Conservation (phyloP, 495 filamentous ascomycete genomes). For the Corynascus novoguineensis region DNA sequence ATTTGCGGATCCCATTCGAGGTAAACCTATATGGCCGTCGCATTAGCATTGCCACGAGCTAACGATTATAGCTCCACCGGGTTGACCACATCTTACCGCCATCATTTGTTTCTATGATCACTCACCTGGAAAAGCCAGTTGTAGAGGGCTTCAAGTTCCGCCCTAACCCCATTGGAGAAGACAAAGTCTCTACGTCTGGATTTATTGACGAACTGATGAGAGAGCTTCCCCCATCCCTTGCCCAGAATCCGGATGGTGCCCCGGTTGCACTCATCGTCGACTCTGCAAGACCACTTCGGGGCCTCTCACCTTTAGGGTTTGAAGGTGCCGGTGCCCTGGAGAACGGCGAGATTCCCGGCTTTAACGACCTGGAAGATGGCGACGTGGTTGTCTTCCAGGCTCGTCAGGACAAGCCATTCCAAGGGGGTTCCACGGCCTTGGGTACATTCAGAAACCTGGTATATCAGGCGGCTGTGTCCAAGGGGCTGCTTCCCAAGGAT, state of each 20-base stretch:
- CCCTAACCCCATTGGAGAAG: constrained; percentile 16
- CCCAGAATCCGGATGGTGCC: constrained; percentile 59
- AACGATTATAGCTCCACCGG: constrained; percentile 50
- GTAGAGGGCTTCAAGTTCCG: constrained; percentile 68
- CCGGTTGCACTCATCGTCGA: constrained; percentile 74
- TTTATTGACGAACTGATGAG: constrained; percentile 68
- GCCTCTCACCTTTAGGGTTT: constrained; percentile 70
- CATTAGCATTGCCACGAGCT: not conserved
- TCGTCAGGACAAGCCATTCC: constrained; percentile 54
- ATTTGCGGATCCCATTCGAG: constrained; percentile 56
- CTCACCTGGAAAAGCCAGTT: constrained; percentile 52
- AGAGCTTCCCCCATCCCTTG: constrained; percentile 54
- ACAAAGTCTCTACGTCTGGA: constrained; percentile 12
- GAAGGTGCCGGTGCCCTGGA: constrained; percentile 55
- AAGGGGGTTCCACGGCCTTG: constrained; percentile 69
- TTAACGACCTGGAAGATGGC: constrained; percentile 46
- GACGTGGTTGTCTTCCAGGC: constrained; percentile 78
- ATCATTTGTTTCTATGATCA: constrained; percentile 69
- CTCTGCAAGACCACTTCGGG: constrained; percentile 60
- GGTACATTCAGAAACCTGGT: constrained; percentile 70
- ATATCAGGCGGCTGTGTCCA: constrained; percentile 57
- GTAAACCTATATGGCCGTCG: constrained; percentile 27
- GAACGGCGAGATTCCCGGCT: constrained; percentile 14
- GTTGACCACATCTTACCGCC: constrained; percentile 57
- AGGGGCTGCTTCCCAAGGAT: constrained; percentile 51